Percentiles rank a stretch among this genome's conserved stretches.
Conservation (phyloP, 495 filamentous ascomycete species). For the Chlorociboria aeruginascens region DNA sequence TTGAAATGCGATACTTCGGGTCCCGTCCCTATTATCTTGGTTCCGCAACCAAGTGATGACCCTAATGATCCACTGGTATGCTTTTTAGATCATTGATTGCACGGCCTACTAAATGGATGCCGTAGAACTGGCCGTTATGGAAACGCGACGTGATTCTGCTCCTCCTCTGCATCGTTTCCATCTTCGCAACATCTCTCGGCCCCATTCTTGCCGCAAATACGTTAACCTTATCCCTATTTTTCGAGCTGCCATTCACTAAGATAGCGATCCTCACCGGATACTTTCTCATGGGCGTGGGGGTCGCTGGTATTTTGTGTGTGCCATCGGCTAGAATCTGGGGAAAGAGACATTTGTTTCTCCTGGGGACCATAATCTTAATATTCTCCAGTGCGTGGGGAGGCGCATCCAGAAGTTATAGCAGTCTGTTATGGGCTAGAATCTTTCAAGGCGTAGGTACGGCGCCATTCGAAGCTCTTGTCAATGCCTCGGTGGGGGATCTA, state of each 20-base stretch:
- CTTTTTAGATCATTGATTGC: neutral
- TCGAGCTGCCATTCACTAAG: constrained; percentile 43
- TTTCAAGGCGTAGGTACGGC: constrained; percentile 66
- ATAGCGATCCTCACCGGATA: constrained; percentile 80
- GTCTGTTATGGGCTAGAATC: constrained; percentile 62
- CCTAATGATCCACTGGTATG: constrained; percentile 59
- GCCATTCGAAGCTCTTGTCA: constrained; percentile 67
- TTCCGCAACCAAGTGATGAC: constrained; percentile 59
- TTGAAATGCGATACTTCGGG: constrained; percentile 67
- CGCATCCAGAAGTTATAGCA: constrained; percentile 48
- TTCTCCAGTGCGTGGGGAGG: constrained; percentile 69
- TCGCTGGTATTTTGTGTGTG: constrained; percentile 72
- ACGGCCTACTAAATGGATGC: constrained; percentile 8
- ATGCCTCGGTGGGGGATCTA: constrained; percentile 65
- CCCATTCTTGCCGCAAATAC: constrained; percentile 85
- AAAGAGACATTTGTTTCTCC: constrained; percentile 74
- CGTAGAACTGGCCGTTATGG: constrained; percentile 83
- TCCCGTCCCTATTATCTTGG: constrained; percentile 55
- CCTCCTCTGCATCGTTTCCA: constrained; percentile 64
- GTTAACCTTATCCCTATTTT: constrained; percentile 51
- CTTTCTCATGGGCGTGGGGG: constrained; percentile 71
- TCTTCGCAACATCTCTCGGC: constrained; percentile 68
- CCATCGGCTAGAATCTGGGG: constrained; percentile 85
- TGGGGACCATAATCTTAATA: constrained; percentile 66
- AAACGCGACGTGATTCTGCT: constrained; percentile 70